A percentile compares a stretch with the other conserved stretches of the same genome.
Conservation (phyloP, 768 basidiomycete species). For the Calvatia gigantea region DNA sequence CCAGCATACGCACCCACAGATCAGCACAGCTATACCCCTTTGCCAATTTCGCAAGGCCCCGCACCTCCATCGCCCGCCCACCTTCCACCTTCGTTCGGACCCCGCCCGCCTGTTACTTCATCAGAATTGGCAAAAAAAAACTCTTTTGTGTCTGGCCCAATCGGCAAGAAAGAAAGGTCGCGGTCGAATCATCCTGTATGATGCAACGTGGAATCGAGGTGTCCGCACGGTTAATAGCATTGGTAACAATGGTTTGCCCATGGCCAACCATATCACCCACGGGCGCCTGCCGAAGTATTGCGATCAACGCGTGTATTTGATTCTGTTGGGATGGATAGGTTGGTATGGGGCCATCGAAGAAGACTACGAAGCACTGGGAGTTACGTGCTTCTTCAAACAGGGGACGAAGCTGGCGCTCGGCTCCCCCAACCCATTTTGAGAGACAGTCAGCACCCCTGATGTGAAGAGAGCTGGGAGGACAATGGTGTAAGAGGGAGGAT, state of each 20-base stretch:
- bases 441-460: slow-evolving; percentile 97
- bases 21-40: slow-evolving; percentile 99
- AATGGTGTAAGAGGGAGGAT: background rate
- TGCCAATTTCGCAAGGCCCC: slow-evolving; percentile 79
- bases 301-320: slow-evolving; percentile 97
- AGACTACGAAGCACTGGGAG: slow-evolving; percentile 94
- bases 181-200: slow-evolving; percentile 95
- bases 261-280: slow-evolving; percentile 99
- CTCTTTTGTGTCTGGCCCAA: slow-evolving; percentile 80
- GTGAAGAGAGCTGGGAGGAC: slow-evolving; percentile 85
- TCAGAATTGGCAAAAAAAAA: slow-evolving; percentile 91
- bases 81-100: slow-evolving; percentile 31
- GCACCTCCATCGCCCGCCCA: slow-evolving; percentile 73
- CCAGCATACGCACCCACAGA: slow-evolving; percentile 62
- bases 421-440: slow-evolving; percentile 99
- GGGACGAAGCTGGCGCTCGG: slow-evolving; percentile 90
- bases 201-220: slow-evolving; percentile 94
- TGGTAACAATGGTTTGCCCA: slow-evolving; percentile 95
- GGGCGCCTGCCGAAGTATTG: slow-evolving; percentile 89
- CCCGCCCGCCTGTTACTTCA: slow-evolving; percentile 83
- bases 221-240: slow-evolving; percentile 96
- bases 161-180: slow-evolving; percentile 96
- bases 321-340: slow-evolving; percentile 98
- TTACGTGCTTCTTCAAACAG: slow-evolving; percentile 94
- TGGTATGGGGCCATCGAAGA: slow-evolving; percentile 97